Conservation (phyloP, 257 asterid species). For the Gardenia jasminoides region DNA sequence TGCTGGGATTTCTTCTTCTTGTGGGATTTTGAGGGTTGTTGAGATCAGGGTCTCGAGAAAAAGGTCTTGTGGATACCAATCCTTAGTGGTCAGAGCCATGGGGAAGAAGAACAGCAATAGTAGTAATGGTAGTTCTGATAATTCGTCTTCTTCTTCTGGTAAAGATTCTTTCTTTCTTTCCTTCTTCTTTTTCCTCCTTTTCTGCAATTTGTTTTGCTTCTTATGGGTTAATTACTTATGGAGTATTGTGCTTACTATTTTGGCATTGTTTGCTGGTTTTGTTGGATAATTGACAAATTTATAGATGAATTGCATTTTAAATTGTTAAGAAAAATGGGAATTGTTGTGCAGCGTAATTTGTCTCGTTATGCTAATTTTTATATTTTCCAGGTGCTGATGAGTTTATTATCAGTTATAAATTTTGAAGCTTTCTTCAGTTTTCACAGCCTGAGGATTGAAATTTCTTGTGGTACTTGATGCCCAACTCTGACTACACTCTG, state of each 20-base stretch:
- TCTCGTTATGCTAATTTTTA: too few relatives aligned
- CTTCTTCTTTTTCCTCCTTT: neutral
- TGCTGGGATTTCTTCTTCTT: conserved; percentile 14
- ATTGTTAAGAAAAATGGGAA: neutral
- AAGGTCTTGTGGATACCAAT: conserved; percentile 35
- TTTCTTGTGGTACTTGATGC: neutral
- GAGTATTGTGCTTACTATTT: neutral
- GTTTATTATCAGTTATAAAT: neutral
- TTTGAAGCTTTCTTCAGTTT: neutral
- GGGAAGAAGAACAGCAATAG: conserved; percentile 47
- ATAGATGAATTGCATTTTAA: neutral
- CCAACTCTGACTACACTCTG: too few relatives aligned
- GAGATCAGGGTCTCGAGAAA: conserved; percentile 44
- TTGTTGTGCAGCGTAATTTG: neutral
- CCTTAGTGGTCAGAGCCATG: conserved; percentile 55
- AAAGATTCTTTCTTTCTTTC: conserved; percentile 26
- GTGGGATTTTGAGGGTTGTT: conserved; percentile 25
- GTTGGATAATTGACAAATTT: conserved; percentile 4
- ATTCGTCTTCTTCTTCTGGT: conserved; percentile 34
- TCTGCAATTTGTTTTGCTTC: neutral
- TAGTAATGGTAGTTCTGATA: conserved; percentile 30
- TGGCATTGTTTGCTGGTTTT: conserved; percentile 3
- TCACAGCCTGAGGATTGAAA: neutral
- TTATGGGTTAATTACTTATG: neutral
- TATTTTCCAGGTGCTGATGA: neutral